Evolutionary conservation across 495 filamentous ascomycete species (phyloP).

Genomic region (Margaritispora aquatica): DNA sequence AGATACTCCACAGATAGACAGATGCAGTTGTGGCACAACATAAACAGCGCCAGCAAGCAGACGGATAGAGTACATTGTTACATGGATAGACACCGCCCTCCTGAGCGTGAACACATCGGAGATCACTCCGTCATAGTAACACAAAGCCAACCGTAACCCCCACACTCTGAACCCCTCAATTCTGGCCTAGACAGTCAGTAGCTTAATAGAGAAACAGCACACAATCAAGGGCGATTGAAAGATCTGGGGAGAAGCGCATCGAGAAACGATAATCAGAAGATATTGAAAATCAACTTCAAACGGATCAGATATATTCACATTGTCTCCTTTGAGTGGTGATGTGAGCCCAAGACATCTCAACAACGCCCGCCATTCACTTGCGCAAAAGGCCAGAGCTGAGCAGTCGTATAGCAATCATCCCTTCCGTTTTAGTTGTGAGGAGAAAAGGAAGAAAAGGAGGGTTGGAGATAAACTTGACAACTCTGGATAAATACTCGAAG

Average conservation of each 20-base stretch:
- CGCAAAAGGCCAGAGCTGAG: slow-evolving; percentile 24
- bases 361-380: slow-evolving; percentile 28
- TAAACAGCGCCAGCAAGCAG: too few relatives aligned
- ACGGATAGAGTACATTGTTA: too few relatives aligned
- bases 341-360: slow-evolving; percentile 46
- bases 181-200: too few relatives aligned
- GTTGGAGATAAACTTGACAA: background rate
- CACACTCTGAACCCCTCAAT: too few relatives aligned
- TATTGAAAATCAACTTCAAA: slow-evolving; percentile 11
- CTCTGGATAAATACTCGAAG: background rate
- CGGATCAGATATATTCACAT: slow-evolving; percentile 51
- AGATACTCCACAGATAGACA: too few relatives aligned
- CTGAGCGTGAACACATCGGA: background rate
- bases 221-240: too few relatives aligned
- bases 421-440: slow-evolving; percentile 52
- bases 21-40: too few relatives aligned
- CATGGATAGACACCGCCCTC: too few relatives aligned
- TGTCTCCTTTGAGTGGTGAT: slow-evolving; percentile 51
- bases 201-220: too few relatives aligned
- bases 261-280: slow-evolving; percentile 8
- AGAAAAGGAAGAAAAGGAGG: slow-evolving; percentile 25
- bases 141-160: too few relatives aligned
- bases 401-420: slow-evolving; percentile 44
- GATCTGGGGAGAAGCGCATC: background rate
- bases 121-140: background rate